Conservation (phyloP, 345 rosid genomes). For the Turritis glabra region DNA sequence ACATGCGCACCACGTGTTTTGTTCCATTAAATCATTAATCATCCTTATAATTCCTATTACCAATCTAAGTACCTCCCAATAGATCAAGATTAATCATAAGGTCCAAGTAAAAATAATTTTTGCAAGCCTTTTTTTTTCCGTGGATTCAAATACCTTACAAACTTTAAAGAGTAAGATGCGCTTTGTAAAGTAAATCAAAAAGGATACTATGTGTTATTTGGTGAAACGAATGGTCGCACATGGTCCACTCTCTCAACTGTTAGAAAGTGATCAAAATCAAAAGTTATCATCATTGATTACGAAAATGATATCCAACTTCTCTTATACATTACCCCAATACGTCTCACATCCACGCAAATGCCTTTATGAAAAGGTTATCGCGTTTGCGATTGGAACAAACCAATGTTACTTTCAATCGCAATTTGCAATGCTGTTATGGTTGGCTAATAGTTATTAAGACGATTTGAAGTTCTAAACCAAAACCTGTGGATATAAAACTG, state of each 20-base stretch:
- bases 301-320: background rate
- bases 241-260: background rate
- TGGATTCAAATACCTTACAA: too few relatives aligned
- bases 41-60: background rate
- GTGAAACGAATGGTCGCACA: background rate
- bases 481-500: background rate
- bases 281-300: slow-evolving; percentile 6
- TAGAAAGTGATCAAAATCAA: background rate
- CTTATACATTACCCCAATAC: background rate
- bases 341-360: background rate
- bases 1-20: background rate
- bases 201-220: background rate
- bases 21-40: background rate
- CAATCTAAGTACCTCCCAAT: too few relatives aligned
- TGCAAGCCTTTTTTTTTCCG: too few relatives aligned
- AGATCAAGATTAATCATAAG: too few relatives aligned
- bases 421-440: background rate
- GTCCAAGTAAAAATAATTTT: too few relatives aligned
- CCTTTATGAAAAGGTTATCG: background rate
- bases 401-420: background rate
- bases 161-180: too few relatives aligned
- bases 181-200: too few relatives aligned
- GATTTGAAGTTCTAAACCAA: background rate
- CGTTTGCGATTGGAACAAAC: background rate
- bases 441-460: background rate